phyloP scores from a whole-genome alignment of 2,329 filamentous ascomycete species.

The Apiospora malaysiana region DNA sequence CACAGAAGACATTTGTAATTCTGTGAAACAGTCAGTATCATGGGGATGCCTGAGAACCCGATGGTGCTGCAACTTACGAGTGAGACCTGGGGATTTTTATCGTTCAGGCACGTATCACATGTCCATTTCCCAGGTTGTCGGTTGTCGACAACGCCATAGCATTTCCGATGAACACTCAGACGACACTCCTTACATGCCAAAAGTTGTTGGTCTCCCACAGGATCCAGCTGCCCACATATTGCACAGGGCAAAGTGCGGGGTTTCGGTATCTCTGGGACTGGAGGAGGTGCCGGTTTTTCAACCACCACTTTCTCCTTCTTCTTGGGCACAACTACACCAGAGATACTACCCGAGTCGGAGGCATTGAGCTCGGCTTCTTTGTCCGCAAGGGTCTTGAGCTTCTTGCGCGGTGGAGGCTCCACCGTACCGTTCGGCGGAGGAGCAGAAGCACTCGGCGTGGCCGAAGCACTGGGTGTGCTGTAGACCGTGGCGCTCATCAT shows the following conservation, averaged over 20 bases:
- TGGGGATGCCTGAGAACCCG: not conserved
- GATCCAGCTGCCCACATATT: slow-evolving; percentile 78
- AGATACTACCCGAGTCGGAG: slow-evolving; percentile 53
- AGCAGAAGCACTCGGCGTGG: slow-evolving; percentile 36
- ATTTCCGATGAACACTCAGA: slow-evolving; percentile 87
- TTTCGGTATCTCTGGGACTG: slow-evolving; percentile 77
- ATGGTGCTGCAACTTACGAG: slow-evolving; percentile 63
- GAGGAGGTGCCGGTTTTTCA: slow-evolving; percentile 68
- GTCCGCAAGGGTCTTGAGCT: slow-evolving; percentile 62
- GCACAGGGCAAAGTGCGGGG: slow-evolving; percentile 82
- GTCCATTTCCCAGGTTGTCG: slow-evolving; percentile 81
- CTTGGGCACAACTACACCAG: slow-evolving; percentile 48
- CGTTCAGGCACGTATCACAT: slow-evolving; percentile 95
- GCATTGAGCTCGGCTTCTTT: slow-evolving; percentile 55
- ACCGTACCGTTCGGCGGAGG: slow-evolving; percentile 37
- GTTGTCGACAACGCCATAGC: slow-evolving; percentile 83
- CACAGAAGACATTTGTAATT: slow-evolving; percentile 94
- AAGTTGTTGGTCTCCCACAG: slow-evolving; percentile 69
- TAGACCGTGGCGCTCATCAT: slow-evolving; percentile 53
- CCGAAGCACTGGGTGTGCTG: slow-evolving; percentile 41
- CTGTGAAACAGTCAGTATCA: slow-evolving; percentile 47
- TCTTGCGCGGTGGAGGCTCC: slow-evolving; percentile 67
- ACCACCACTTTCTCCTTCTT: slow-evolving; percentile 52
- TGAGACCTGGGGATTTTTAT: slow-evolving; percentile 90
- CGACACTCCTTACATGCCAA: slow-evolving; percentile 86